Percentiles rank a stretch among this genome's conserved stretches.
phyloP scores from a whole-genome alignment of 2,329 filamentous ascomycete species.

The Chaetomium strumarium region DNA sequence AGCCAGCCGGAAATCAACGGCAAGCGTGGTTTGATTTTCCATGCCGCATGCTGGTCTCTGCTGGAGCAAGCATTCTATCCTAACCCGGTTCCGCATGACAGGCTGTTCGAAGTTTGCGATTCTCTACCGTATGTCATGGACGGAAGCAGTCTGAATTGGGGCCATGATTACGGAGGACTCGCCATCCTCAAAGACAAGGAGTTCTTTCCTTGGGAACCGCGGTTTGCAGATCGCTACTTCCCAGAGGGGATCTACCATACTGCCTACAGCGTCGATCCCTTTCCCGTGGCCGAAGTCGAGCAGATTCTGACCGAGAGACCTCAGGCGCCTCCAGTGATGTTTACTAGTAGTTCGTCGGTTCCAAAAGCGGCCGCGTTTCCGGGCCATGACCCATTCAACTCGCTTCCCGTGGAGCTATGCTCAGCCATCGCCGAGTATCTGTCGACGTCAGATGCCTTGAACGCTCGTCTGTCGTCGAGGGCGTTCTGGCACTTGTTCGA shows the following conservation, averaged over 20 bases:
- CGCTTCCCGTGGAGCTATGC: conserved; percentile 1
- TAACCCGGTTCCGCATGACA: not conserved
- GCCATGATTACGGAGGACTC: not conserved
- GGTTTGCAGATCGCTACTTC: not conserved
- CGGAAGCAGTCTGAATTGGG: not conserved
- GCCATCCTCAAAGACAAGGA: not conserved
- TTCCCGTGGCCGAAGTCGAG: not conserved
- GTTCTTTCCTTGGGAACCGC: not conserved
- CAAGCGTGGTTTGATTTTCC: not conserved
- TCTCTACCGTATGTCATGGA: not conserved
- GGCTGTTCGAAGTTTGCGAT: not conserved
- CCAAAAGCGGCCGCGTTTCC: not conserved
- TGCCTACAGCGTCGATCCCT: not conserved
- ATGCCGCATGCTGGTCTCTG: not conserved
- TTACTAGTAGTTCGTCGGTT: no score
- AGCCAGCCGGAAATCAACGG: not conserved
- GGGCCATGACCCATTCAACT: not conserved
- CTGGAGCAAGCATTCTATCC: not conserved
- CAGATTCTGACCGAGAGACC: not conserved
- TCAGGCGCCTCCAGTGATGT: not conserved
- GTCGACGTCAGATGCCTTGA: not conserved
- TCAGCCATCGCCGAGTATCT: not conserved
- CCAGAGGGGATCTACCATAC: not conserved
- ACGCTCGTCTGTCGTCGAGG: not conserved
- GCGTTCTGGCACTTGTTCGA: not conserved